These are phyloP conservation scores for Gracilariopsis chorda DNA, from an alignment of 23 red algal genomes.

Conservation along the genomic window DNA sequence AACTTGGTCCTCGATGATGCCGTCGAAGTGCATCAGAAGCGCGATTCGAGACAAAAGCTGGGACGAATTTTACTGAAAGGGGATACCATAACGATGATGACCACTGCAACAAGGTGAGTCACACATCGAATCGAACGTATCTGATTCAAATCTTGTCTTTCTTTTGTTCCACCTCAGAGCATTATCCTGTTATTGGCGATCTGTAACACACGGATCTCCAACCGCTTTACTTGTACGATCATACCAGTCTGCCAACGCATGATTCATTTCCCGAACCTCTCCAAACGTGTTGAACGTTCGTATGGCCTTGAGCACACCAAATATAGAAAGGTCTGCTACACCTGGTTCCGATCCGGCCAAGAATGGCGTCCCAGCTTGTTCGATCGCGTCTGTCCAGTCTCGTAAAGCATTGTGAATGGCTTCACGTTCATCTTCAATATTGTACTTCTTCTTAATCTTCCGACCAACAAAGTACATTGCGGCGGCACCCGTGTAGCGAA, in stretches of 20 bases:
- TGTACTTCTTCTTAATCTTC: slow-evolving; percentile 96
- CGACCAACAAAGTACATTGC: slow-evolving; percentile 92
- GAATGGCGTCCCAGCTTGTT: slow-evolving; percentile 41
- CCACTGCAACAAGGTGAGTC: slow-evolving; percentile 27
- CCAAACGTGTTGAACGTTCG: slow-evolving; percentile 76
- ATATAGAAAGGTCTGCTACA: slow-evolving; percentile 85
- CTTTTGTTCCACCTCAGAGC: too few relatives aligned
- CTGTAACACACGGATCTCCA: slow-evolving; percentile 46
- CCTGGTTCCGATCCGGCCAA: slow-evolving; percentile 71
- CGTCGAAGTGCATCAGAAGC: slow-evolving; percentile 59
- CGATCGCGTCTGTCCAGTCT: slow-evolving; percentile 69
- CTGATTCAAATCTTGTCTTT: too few relatives aligned
- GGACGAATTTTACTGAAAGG: slow-evolving; percentile 82
- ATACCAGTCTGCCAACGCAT: slow-evolving; percentile 73
- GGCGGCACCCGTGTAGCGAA: slow-evolving; percentile 81
- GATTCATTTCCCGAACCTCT: slow-evolving; percentile 60
- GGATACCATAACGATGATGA: slow-evolving; percentile 78
- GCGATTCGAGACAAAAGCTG: neutral
- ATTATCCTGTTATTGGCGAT: slow-evolving; percentile 23
- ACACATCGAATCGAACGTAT: too few relatives aligned
- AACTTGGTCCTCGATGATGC: slow-evolving; percentile 89
- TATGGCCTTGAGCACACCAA: slow-evolving; percentile 88
- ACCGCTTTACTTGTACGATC: slow-evolving; percentile 70
- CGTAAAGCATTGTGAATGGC: slow-evolving; percentile 69
- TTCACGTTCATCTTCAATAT: slow-evolving; percentile 84